Base-by-base conservation (phyloP, 768 basidiomycete species). In the Trametes meyenii region DNA sequence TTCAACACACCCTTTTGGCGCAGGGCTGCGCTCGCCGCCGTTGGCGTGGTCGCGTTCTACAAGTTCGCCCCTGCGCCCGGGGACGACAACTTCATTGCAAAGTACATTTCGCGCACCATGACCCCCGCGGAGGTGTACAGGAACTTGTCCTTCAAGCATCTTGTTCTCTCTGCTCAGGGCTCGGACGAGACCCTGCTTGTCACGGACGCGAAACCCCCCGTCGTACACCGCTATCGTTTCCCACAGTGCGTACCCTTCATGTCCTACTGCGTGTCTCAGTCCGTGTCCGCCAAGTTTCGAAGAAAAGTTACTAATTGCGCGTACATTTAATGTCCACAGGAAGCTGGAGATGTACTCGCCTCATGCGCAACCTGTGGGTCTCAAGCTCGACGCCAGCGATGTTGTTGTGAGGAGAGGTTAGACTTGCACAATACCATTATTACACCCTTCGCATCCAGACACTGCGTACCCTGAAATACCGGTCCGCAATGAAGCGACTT, bases 1-100 rank as follows among this genome's bases (percentile, higher is more conserved):
- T 92, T 92, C 70, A 73, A 76, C 26, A 83, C 81, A 35, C 77
- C 85, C 21, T 81, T 88, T 70, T 92, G 91, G 91, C 77, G 85
- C 39, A 86, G 85, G 62, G 81, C 84, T 2, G 66, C 87, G 40
- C 61, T 90, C 23, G 73, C 79, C 23, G 78, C 83, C 14, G 59
- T 86, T 43, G 75, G 79, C 10, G 80, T 75, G 44, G 83, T 79
- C 44, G 82, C 78, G 12, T 81, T 82, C 62, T 87, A 88, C 77
- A 90, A 90, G 73, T 87, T 79, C 69, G 86, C 88, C 3, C 90
- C 90, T 0, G 75, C 79, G 55, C 80, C 84, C 7, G 75, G 74
- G 33, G 82, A 88, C 40, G 84, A 89, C 60, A 82, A 79, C 51
- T 85, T 83, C 67, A 70, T 92, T 69, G 88, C 88, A 13, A 81